Evolutionary conservation across 2,329 filamentous ascomycete genomes (phyloP), one percentile per base, ranked within the genome.

Genomic region (Aureobasidium lini): DNA sequence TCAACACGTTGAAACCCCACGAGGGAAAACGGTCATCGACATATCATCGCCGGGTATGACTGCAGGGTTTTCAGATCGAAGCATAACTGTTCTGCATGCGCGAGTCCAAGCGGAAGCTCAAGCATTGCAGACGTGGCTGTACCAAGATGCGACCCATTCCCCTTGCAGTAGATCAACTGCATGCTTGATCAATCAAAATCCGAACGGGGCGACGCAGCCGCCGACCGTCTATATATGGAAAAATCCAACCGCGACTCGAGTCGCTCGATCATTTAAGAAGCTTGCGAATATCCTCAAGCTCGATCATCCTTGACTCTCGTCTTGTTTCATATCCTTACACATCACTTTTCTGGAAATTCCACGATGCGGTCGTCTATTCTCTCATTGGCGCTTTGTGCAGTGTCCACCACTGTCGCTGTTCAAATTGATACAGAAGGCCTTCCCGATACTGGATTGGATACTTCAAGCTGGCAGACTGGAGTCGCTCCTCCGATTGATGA

Each of bases 361-460:
- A 36, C 16, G 2, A 52, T 52, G 48, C 48, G 48, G 10, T 52
- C 48, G 18, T 16, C 31, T 11, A 4, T 6, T 6, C 28, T 31
- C 15, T 52, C 34, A 7, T 16, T 52, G 23, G 48, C 23, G 31
- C 36, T 52, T 11, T 52, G 48, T 29, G 48, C 23, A 8, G 48
- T 36, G 34, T 36, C 36, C 13, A n/a, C 23, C 7, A 40, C 42
- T 11, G 5, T 39, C 3, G 53, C 53, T 31, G 53, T 57, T 4
- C 31, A 34, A 10, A 67, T 68, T 54, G 65, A 68, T 34, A 63
- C 61, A 6, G 66, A 68, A 54, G 66, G 66, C 28, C 63, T 68
- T n/a, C 67, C 65, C 15, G 62, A 68, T 34, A 68, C 67, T 48
- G 67, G 66, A 13, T 60, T 68, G 3, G 64, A 68, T 48, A 68